Conservation (phyloP, 2,329 filamentous ascomycete species). For the Fusarium subtropicale region DNA sequence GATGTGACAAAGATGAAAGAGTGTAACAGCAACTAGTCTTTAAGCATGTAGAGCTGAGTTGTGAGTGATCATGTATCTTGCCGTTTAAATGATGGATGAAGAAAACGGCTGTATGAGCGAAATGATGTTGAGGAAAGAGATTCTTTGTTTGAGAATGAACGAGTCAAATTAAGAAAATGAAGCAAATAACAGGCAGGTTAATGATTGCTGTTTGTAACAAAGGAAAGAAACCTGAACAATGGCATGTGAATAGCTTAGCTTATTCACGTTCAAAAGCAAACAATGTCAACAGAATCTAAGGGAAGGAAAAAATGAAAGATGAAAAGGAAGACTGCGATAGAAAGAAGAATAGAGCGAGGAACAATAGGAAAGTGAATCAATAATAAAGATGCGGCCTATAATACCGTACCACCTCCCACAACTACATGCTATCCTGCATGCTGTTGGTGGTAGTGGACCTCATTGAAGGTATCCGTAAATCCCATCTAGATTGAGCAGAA, state of each 20-base stretch:
- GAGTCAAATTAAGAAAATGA: slow-evolving; percentile 30
- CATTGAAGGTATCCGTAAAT: slow-evolving; percentile 15
- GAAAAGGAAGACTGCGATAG: slow-evolving; percentile 8
- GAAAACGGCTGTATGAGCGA: slow-evolving; percentile 10
- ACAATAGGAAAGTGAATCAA: slow-evolving; percentile 22
- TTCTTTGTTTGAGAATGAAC: slow-evolving; percentile 19
- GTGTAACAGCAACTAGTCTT: slow-evolving; percentile 15
- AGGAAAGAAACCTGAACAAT: slow-evolving; percentile 39
- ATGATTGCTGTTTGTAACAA: slow-evolving; percentile 36
- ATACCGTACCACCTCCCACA: slow-evolving; percentile 28
- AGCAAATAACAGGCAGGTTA: slow-evolving; percentile 10
- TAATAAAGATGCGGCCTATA: slow-evolving; percentile 33
- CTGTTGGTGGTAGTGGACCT: slow-evolving; percentile 29
- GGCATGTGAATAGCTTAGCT: slow-evolving; percentile 17
- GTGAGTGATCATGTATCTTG: slow-evolving; percentile 21
- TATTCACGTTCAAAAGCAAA: slow-evolving; percentile 17
- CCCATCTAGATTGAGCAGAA: slow-evolving; percentile 34
- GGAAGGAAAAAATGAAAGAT: slow-evolving; percentile 8
- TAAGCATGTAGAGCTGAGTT: slow-evolving; percentile 26
- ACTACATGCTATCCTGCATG: slow-evolving; percentile 25
- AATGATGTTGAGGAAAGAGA: slow-evolving; percentile 15
- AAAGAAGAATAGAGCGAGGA: slow-evolving; percentile 19
- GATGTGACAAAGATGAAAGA: slow-evolving; percentile 4
- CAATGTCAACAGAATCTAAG: slow-evolving; percentile 17
- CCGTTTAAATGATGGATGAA: slow-evolving; percentile 13